These are phyloP conservation scores for Talaromyces marneffei DNA, from an alignment of 2,329 filamentous ascomycete species.

Conservation along the genomic window DNA sequence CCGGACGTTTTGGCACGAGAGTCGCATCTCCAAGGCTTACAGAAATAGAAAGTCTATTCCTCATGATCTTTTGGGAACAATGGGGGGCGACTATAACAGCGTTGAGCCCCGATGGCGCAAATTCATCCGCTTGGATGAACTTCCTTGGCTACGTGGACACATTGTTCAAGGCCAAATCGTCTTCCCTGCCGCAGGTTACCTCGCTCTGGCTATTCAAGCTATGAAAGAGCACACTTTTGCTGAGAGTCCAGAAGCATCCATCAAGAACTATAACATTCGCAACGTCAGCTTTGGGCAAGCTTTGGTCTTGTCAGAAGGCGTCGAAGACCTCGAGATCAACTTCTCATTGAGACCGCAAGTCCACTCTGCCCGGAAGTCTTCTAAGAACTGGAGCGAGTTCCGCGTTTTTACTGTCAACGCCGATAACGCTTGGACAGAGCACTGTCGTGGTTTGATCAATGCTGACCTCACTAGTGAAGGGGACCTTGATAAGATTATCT, in stretches of 20 bases:
- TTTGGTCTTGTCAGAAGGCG: background rate
- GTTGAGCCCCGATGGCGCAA: constrained; percentile 23
- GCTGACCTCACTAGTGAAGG: background rate
- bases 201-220: constrained; percentile 26
- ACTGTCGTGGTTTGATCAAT: background rate
- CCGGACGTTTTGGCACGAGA: constrained; percentile 12
- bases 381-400: background rate
- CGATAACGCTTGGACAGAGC: background rate
- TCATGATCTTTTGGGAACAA: constrained; percentile 11
- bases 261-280: constrained; percentile 17
- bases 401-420: background rate
- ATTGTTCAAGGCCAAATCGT: constrained; percentile 27
- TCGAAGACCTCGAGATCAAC: background rate
- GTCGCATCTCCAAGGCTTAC: constrained; percentile 14
- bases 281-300: constrained; percentile 12
- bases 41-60: background rate
- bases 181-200: constrained; percentile 28
- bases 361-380: background rate
- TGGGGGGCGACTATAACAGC: background rate
- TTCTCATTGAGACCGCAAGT: background rate
- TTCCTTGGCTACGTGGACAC: constrained; percentile 32
- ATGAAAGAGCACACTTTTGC: constrained; percentile 15
- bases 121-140: constrained; percentile 23
- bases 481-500: background rate
- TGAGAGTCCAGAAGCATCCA: constrained; percentile 2